Conservation (phyloP, 768 basidiomycete genomes). For the Mycena amicta region DNA sequence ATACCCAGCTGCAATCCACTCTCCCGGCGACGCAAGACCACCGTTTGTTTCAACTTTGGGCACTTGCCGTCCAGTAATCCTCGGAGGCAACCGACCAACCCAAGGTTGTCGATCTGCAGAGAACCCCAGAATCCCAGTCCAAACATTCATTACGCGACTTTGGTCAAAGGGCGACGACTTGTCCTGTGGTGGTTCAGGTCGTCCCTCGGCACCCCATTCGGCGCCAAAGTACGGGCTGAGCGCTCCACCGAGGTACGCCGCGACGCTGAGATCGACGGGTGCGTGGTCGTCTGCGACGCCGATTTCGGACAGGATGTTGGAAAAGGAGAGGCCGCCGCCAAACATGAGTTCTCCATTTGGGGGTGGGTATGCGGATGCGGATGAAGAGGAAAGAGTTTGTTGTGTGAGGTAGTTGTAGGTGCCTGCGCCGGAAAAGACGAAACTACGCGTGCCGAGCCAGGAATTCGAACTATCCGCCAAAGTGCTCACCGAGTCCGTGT, state of each 20-base stretch:
- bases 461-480: constrained; percentile 4
- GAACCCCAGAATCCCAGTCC: constrained; percentile 65
- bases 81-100: constrained; percentile 63
- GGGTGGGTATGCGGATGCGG: constrained; percentile 18
- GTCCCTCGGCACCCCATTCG: constrained; percentile 39
- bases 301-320: not conserved
- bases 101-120: constrained; percentile 66
- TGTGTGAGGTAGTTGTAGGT: constrained; percentile 71
- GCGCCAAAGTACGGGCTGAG: constrained; percentile 56
- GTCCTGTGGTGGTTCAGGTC: constrained; percentile 17
- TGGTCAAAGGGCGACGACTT: constrained; percentile 17
- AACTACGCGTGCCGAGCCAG: constrained; percentile 51
- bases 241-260: constrained; percentile 37
- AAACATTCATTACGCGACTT: constrained; percentile 44
- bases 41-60: not conserved
- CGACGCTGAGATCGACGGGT: constrained; percentile 1
- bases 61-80: constrained; percentile 44
- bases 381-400: constrained; percentile 33
- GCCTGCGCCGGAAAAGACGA: constrained; percentile 53
- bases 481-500: not conserved
- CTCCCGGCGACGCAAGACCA: constrained; percentile 46
- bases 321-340: constrained; percentile 45
- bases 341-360: constrained; percentile 59
- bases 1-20: constrained; percentile 74
- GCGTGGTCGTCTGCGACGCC: not conserved